A percentile compares a stretch with the other conserved stretches of the same genome.
phyloP scores from a whole-genome alignment of 2,329 filamentous ascomycete species.

The Ceratocystis huliohia region DNA sequence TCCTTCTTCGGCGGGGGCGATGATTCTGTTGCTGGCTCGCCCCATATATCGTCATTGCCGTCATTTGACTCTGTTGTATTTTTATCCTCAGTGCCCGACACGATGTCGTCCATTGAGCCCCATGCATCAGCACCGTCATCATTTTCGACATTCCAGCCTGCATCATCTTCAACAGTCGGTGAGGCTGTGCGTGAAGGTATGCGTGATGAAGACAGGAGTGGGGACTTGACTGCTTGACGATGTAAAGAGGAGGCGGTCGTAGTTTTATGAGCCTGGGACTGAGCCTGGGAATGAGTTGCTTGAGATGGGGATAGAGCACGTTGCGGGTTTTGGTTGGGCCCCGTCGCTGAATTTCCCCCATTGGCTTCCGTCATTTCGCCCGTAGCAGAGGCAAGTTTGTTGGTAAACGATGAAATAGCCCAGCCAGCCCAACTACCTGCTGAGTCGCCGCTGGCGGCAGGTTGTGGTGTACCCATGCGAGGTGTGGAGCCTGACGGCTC shows the following conservation, averaged over 20 bases:
- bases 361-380: slow-evolving; percentile 66
- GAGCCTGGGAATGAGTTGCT: neutral
- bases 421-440: slow-evolving; percentile 73
- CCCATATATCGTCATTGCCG: slow-evolving; percentile 31
- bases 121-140: slow-evolving; percentile 53
- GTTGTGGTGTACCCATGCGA: slow-evolving; percentile 67
- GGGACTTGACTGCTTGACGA: slow-evolving; percentile 46
- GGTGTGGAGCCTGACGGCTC: slow-evolving; percentile 43
- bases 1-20: slow-evolving; percentile 24
- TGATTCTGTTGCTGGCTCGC: slow-evolving; percentile 27
- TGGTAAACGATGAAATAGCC: slow-evolving; percentile 97
- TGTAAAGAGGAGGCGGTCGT: slow-evolving; percentile 48
- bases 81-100: slow-evolving; percentile 31
- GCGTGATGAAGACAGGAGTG: slow-evolving; percentile 35
- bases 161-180: slow-evolving; percentile 39
- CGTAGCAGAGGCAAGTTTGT: slow-evolving; percentile 71
- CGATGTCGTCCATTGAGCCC: slow-evolving; percentile 53
- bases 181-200: slow-evolving; percentile 29
- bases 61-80: slow-evolving; percentile 11
- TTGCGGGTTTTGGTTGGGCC: slow-evolving; percentile 25
- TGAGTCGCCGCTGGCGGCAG: slow-evolving; percentile 31
- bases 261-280: slow-evolving; percentile 28
- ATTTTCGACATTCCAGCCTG: slow-evolving; percentile 28
- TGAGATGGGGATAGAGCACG: slow-evolving; percentile 31
- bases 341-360: slow-evolving; percentile 23